A percentile compares a stretch with the other conserved stretches of the same genome.
These are phyloP conservation scores for Tetrapisispora arboricola DNA, from an alignment of 805 yeast genomes.

Conservation along the genomic window DNA sequence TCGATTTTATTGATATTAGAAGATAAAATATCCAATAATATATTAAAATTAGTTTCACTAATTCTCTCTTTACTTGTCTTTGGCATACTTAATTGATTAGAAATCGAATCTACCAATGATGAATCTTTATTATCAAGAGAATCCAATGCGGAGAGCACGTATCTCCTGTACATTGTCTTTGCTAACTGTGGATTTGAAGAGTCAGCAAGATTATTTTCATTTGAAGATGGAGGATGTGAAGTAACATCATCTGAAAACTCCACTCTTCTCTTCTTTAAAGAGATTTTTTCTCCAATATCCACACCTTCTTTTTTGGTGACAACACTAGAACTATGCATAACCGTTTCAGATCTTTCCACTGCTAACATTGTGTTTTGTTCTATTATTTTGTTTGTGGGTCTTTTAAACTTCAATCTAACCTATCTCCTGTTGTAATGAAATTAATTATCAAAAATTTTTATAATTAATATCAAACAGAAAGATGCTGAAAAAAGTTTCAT, in stretches of 20 bases:
- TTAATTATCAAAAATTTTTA: too few species aligned
- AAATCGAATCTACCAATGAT: constrained; percentile 46
- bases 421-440: too few species aligned
- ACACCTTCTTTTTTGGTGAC: neutral
- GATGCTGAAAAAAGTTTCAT: too few species aligned
- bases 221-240: constrained; percentile 8
- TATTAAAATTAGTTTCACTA: constrained; percentile 40
- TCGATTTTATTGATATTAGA: constrained; percentile 62
- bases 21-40: constrained; percentile 48
- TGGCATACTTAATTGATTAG: constrained; percentile 50
- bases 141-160: constrained; percentile 58
- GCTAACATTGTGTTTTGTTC: neutral
- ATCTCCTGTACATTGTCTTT: constrained; percentile 31
- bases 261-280: constrained; percentile 23
- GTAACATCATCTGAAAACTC: constrained; percentile 24
- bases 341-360: constrained; percentile 1
- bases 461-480: too few species aligned
- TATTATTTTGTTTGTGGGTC: neutral
- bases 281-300: neutral
- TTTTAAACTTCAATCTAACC: too few species aligned
- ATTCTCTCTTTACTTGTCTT: constrained; percentile 43
- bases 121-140: constrained; percentile 52
- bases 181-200: constrained; percentile 16
- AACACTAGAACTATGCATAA: neutral
- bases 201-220: constrained; percentile 3